Evolutionary conservation across 2,329 filamentous ascomycete genomes (phyloP).

Genomic region (Huntiella omanensis): DNA sequence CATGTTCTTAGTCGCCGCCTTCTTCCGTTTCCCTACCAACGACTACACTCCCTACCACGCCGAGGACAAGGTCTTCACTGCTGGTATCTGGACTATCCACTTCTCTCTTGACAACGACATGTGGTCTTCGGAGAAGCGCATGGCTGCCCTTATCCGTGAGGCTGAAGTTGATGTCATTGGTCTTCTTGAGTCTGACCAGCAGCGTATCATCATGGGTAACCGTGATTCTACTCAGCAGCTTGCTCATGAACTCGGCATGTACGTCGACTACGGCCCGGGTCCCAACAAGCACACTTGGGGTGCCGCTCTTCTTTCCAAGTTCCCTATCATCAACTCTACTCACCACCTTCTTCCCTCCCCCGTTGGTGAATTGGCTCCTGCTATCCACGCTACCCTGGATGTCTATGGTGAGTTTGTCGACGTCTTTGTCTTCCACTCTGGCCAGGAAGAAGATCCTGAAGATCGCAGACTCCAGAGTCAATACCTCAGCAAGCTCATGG

Average conservation of each 20-base stretch:
- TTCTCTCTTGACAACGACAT: slow-evolving; percentile 97
- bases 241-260: slow-evolving; percentile 95
- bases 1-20: slow-evolving; percentile 61
- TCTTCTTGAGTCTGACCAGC: slow-evolving; percentile 79
- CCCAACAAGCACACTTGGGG: slow-evolving; percentile 99
- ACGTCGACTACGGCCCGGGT: slow-evolving; percentile 89
- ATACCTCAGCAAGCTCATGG: slow-evolving; percentile 81
- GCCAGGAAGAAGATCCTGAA: slow-evolving; percentile 89
- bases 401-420: slow-evolving; percentile 81
- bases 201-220: slow-evolving; percentile 99
- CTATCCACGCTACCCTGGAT: slow-evolving; percentile 90
- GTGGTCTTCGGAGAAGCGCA: slow-evolving; percentile 92
- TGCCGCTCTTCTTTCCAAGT: slow-evolving; percentile 79
- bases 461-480: slow-evolving; percentile 72
- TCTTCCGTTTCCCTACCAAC: slow-evolving; percentile 79
- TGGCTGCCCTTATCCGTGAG: slow-evolving; percentile 78
- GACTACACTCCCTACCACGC: slow-evolving; percentile 82
- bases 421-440: slow-evolving; percentile 95
- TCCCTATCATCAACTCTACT: slow-evolving; percentile 91
- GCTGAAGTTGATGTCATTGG: slow-evolving; percentile 95
- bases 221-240: slow-evolving; percentile 89
- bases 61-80: slow-evolving; percentile 72
- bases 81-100: slow-evolving; percentile 97
- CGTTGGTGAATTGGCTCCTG: slow-evolving; percentile 83
- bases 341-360: slow-evolving; percentile 89